Base-by-base conservation (phyloP, 2,329 filamentous ascomycete genomes). In the Cladosporium sp. region DNA sequence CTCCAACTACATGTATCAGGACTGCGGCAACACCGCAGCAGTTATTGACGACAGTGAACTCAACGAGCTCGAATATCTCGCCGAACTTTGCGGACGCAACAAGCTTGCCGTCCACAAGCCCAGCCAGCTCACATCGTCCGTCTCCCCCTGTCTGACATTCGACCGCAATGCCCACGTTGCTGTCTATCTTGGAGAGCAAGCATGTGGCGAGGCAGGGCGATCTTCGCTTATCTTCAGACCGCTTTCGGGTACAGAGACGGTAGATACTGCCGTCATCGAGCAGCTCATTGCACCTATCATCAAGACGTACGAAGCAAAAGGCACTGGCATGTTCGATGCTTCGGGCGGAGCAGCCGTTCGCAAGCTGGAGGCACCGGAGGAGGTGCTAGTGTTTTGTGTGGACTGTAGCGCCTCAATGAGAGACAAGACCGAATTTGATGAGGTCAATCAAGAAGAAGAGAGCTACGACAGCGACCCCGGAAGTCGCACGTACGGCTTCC, bases 211-310 rank as follows among this genome's bases (percentile, higher is more conserved):
- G 4, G 64, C 67, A 2, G 65, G 67, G 4, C 53, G 61, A 27
- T 67, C 70, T 24, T 62, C 64, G 15, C 53, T 62, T 8, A 57
- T 69, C 27, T 70, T 69, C 40, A 57, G 65, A 6, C 68, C 69
- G 0, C 55, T 54, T 13, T 58, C 58, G 3, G 59, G 61, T 13
- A 63, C 66, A 44, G 60, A 65, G 24, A 59, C 56, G 7, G 61
- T 69, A 3, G 66, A 72, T 40, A 54, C 63, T 2, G 60, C 64
- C 3, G 61, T 68, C n/a, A 55, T 71, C 13, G 64, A 66, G 15
- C 67, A 69, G 49, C 41, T 63, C 2, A 57, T 70, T 6, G 61
- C 62, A 3, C 67, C 66, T 0, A 66, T 70, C 13, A 55, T 70
- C 8, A 41, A 58, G 24, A 42, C 19, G 1, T 64, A 68, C 4